A percentile compares a stretch with the other conserved stretches of the same genome.
Evolutionary conservation across 2,329 filamentous ascomycete genomes (phyloP).

Genomic region (Hymenoscyphus occultus): DNA sequence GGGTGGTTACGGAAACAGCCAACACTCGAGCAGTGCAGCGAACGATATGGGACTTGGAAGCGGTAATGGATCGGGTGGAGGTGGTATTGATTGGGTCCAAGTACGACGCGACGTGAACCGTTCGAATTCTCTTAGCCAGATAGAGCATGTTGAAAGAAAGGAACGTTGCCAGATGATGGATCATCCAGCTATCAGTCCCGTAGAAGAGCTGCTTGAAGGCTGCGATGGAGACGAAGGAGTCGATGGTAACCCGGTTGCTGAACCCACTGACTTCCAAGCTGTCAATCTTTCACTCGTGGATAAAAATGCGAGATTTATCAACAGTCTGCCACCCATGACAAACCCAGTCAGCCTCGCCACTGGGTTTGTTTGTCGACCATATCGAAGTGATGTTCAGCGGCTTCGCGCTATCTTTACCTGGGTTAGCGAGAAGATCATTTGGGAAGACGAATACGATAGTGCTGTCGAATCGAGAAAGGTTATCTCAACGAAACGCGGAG

Average conservation of each 20-base stretch:
- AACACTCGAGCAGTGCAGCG: slow-evolving; percentile 48
- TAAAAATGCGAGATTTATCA: slow-evolving; percentile 91
- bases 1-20: slow-evolving; percentile 43
- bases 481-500: slow-evolving; percentile 79
- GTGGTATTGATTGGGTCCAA: slow-evolving; percentile 89
- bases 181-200: slow-evolving; percentile 79
- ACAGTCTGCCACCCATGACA: slow-evolving; percentile 75
- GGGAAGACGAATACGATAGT: slow-evolving; percentile 95
- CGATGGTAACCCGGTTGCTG: slow-evolving; percentile 77
- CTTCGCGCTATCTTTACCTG: slow-evolving; percentile 95
- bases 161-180: slow-evolving; percentile 96
- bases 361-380: slow-evolving; percentile 88
- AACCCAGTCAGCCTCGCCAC: slow-evolving; percentile 82
- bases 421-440: slow-evolving; percentile 90
- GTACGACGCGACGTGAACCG: slow-evolving; percentile 93
- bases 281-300: slow-evolving; percentile 86
- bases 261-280: slow-evolving; percentile 75
- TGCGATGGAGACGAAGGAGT: slow-evolving; percentile 87
- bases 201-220: slow-evolving; percentile 82
- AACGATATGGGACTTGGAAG: slow-evolving; percentile 67
- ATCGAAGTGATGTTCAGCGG: slow-evolving; percentile 89
- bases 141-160: slow-evolving; percentile 78
- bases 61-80: slow-evolving; percentile 26
- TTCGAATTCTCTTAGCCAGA: slow-evolving; percentile 87
- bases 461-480: slow-evolving; percentile 78